Percentiles rank a stretch among this genome's conserved stretches.
These are phyloP conservation scores for Onygenales sp. DNA, from an alignment of 2,329 filamentous ascomycete species.

Conservation along the genomic window DNA sequence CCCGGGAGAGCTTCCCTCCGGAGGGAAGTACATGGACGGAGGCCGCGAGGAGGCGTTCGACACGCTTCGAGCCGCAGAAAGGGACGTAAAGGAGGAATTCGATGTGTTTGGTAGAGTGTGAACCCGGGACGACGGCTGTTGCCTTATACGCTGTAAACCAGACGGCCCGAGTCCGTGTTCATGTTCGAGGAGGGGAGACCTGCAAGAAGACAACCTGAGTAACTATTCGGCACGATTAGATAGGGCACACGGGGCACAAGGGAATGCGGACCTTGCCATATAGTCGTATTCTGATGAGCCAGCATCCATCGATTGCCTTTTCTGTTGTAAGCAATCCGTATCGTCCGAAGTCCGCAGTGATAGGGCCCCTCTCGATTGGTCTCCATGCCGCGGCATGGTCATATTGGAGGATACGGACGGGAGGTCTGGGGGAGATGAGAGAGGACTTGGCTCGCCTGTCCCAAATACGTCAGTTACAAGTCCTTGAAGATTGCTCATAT, in stretches of 20 bases:
- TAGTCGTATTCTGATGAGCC: slow-evolving; percentile 59
- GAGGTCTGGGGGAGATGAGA: slow-evolving; percentile 28
- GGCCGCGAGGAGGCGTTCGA: slow-evolving; percentile 49
- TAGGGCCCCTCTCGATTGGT: slow-evolving; percentile 41
- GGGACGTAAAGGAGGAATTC: slow-evolving; percentile 50
- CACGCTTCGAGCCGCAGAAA: slow-evolving; percentile 59
- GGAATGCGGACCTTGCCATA: slow-evolving; percentile 57
- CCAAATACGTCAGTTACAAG: slow-evolving; percentile 1
- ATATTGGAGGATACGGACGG: slow-evolving; percentile 27
- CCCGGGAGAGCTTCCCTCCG: slow-evolving; percentile 60
- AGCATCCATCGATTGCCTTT: slow-evolving; percentile 70
- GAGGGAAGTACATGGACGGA: slow-evolving; percentile 44
- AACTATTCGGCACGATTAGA: not conserved
- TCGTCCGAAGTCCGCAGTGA: slow-evolving; percentile 42
- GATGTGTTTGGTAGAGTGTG: slow-evolving; percentile 55
- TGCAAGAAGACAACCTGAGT: slow-evolving; percentile 25
- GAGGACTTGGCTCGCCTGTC: slow-evolving; percentile 30
- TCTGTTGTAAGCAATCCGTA: slow-evolving; percentile 45
- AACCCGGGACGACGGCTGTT: slow-evolving; percentile 61
- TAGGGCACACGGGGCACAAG: slow-evolving; percentile 4
- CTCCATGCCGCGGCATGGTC: slow-evolving; percentile 34
- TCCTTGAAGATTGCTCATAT: not conserved
- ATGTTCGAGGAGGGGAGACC: slow-evolving; percentile 77
- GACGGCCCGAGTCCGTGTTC: slow-evolving; percentile 79
- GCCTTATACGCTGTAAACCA: slow-evolving; percentile 86